Evolutionary conservation across 192 early-diverging fungal genomes (phyloP).

Genomic region (Radiomyces spectabilis): DNA sequence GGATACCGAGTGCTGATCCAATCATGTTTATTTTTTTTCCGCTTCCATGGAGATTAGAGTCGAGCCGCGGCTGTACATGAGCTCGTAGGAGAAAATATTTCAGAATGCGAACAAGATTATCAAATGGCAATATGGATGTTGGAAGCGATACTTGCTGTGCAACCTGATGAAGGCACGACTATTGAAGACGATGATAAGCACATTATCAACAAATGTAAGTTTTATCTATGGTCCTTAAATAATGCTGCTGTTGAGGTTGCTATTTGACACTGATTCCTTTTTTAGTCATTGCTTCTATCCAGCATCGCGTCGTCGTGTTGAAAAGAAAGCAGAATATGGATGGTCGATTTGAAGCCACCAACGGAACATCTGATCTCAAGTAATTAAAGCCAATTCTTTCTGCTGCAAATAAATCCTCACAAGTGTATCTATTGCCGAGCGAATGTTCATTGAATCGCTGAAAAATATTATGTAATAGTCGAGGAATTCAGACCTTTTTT

Average conservation of each 20-base stretch:
- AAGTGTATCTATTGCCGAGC: no score
- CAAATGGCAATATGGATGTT: conserved; percentile 72
- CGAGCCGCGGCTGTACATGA: conserved; percentile 57
- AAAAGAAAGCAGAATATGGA: neutral
- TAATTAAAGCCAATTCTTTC: no score
- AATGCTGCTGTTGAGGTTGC: neutral
- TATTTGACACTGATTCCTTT: neutral
- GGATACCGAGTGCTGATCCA: no score
- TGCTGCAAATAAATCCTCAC: no score
- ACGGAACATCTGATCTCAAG: neutral
- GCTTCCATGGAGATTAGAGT: conserved; percentile 25
- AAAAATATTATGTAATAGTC: neutral
- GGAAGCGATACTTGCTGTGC: conserved; percentile 55
- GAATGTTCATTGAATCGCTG: neutral
- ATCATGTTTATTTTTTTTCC: neutral
- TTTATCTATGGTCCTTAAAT: neutral
- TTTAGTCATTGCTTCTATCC: conserved; percentile 27
- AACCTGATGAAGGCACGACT: conserved; percentile 29
- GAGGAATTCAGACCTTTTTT: neutral
- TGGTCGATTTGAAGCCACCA: neutral
- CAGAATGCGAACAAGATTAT: conserved; percentile 66
- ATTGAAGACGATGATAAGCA: conserved; percentile 48
- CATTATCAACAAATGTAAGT: conserved; percentile 46
- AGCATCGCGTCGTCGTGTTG: conserved; percentile 15
- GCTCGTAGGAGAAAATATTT: conserved; percentile 51